These are phyloP conservation scores for Candida ovalis DNA, from an alignment of 805 yeast genomes.

Conservation along the genomic window DNA sequence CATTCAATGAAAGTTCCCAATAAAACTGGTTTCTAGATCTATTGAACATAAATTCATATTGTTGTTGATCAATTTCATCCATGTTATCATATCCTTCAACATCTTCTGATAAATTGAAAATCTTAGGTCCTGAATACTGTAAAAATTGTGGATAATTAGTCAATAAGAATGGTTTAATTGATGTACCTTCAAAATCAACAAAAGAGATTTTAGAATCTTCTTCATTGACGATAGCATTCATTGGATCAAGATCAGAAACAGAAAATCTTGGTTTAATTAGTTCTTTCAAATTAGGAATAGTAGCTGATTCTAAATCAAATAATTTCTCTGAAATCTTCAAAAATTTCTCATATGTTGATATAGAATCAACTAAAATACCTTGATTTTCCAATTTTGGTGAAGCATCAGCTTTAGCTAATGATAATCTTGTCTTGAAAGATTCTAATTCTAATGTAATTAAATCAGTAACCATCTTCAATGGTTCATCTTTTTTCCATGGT, in stretches of 20 bases:
- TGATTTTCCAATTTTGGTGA: slow-evolving; percentile 41
- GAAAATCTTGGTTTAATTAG: slow-evolving; percentile 69
- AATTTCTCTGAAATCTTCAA: slow-evolving; percentile 52
- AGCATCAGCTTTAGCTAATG: slow-evolving; percentile 52
- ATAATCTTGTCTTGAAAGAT: slow-evolving; percentile 49
- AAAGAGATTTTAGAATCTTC: slow-evolving; percentile 45
- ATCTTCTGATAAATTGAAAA: slow-evolving; percentile 72
- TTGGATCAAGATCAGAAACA: slow-evolving; percentile 86
- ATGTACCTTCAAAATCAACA: slow-evolving; percentile 78
- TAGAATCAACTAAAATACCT: slow-evolving; percentile 43
- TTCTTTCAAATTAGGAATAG: slow-evolving; percentile 59
- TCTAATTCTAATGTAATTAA: slow-evolving; percentile 68
- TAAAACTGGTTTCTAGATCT: slow-evolving; percentile 88
- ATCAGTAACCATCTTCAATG: slow-evolving; percentile 59
- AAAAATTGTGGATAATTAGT: slow-evolving; percentile 80
- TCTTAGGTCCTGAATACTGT: slow-evolving; percentile 83
- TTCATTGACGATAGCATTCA: slow-evolving; percentile 65
- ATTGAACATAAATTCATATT: slow-evolving; percentile 80
- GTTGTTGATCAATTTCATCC: slow-evolving; percentile 69
- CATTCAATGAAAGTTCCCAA: slow-evolving; percentile 78
- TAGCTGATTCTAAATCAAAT: slow-evolving; percentile 48
- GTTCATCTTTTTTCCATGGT: slow-evolving; percentile 65
- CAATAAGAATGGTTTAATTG: slow-evolving; percentile 77
- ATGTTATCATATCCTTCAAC: slow-evolving; percentile 65
- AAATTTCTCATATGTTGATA: slow-evolving; percentile 60